phyloP scores from a whole-genome alignment of 257 asterid species.

The Capsicum pubescens region DNA sequence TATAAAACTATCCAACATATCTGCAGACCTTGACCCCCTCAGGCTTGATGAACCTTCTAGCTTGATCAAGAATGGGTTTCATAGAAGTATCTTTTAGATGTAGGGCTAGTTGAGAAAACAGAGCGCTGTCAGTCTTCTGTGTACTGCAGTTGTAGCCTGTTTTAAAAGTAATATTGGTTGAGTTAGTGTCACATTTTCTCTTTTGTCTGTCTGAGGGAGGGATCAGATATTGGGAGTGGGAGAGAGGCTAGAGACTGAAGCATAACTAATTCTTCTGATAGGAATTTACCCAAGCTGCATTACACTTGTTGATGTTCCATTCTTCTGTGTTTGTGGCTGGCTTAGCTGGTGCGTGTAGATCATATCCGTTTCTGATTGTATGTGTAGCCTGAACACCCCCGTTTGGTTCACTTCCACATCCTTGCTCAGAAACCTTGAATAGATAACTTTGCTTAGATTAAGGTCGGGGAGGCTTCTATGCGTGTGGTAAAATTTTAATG shows the following conservation, averaged over 20 bases:
- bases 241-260: neutral
- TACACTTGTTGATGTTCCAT: slow-evolving; percentile 34
- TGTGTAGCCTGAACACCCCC: slow-evolving; percentile 32
- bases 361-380: slow-evolving; percentile 43
- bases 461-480: neutral
- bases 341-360: slow-evolving; percentile 49
- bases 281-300: slow-evolving; percentile 52
- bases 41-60: slow-evolving; percentile 13
- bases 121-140: slow-evolving; percentile 13
- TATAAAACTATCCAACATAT: slow-evolving; percentile 17
- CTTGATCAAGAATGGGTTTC: slow-evolving; percentile 20
- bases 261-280: slow-evolving; percentile 24
- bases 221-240: slow-evolving; percentile 1
- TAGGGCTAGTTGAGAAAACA: slow-evolving; percentile 8
- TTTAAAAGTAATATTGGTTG: neutral
- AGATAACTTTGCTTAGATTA: slow-evolving; percentile 16
- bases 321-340: slow-evolving; percentile 48
- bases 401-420: slow-evolving; percentile 35
- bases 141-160: slow-evolving; percentile 30
- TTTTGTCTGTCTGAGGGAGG: neutral
- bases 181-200: slow-evolving; percentile 7
- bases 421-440: slow-evolving; percentile 48
- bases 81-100: slow-evolving; percentile 24
- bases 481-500: neutral
- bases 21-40: neutral